phyloP scores from a whole-genome alignment of 257 asterid genomes.

The Solanum pinnatisectum region DNA sequence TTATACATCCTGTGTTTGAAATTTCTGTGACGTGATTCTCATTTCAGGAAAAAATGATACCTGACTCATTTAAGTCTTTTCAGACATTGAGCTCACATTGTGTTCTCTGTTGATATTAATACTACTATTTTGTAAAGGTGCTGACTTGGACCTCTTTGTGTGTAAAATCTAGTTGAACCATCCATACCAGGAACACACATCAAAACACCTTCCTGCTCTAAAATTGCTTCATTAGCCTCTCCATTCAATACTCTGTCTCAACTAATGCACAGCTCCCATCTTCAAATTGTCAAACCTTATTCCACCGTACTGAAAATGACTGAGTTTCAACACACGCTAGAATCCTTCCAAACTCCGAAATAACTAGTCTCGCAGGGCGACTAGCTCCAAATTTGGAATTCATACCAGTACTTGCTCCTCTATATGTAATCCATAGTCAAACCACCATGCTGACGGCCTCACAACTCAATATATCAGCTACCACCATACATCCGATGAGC shows the following conservation, averaged over 20 bases:
- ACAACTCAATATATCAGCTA: not conserved
- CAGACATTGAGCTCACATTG: not conserved
- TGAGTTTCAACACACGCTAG: not conserved
- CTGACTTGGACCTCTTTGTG: conserved; percentile 1
- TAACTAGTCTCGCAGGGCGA: not conserved
- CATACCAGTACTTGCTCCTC: not conserved
- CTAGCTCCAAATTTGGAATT: not conserved
- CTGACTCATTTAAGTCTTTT: not conserved
- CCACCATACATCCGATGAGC: not conserved
- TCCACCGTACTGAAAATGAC: not conserved
- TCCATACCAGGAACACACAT: not conserved
- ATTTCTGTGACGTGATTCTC: not conserved
- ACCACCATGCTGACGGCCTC: not conserved
- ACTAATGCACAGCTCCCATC: not conserved
- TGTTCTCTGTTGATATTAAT: not conserved
- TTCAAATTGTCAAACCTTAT: not conserved
- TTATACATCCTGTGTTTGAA: not conserved
- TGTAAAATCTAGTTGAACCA: not conserved
- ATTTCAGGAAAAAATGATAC: not conserved
- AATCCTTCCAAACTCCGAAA: not conserved
- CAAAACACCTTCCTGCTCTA: not conserved
- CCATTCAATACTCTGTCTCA: not conserved
- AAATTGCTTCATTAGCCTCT: not conserved
- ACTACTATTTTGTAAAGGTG: not conserved
- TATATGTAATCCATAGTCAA: not conserved